Conservation (phyloP, 257 asterid species). For the Nyctanthes arbortristis region DNA sequence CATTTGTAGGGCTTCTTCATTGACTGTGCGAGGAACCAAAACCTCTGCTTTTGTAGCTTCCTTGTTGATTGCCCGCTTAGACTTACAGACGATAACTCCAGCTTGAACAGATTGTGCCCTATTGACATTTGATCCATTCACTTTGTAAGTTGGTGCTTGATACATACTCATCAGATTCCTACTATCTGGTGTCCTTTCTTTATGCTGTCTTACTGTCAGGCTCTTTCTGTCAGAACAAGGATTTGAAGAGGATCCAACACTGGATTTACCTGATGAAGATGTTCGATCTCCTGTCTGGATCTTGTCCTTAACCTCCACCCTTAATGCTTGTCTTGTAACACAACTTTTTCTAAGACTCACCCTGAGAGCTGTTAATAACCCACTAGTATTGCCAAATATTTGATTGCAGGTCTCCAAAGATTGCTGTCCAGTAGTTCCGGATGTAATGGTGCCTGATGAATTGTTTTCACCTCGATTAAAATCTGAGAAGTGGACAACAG, state of each 20-base stretch:
- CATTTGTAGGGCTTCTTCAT: conserved; percentile 4
- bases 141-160: conserved; percentile 15
- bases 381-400: conserved; percentile 27
- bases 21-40: conserved; percentile 24
- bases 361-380: conserved; percentile 35
- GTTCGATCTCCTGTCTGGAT: conserved; percentile 34
- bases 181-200: conserved; percentile 32
- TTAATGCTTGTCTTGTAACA: conserved; percentile 46
- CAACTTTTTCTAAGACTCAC: conserved; percentile 41
- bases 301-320: conserved; percentile 29
- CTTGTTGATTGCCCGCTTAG: conserved; percentile 13
- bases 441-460: conserved; percentile 31
- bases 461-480: conserved; percentile 16
- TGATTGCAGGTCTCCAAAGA: conserved; percentile 30
- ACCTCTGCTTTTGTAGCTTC: conserved; percentile 31
- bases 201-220: conserved; percentile 16
- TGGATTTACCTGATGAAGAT: conserved; percentile 42
- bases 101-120: conserved; percentile 20
- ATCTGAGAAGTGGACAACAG: conserved; percentile 14
- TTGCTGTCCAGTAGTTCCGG: conserved; percentile 24
- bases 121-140: conserved; percentile 4
- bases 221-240: conserved; percentile 15
- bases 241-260: conserved; percentile 37
- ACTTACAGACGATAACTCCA: background rate
- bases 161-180: conserved; percentile 15